A percentile compares a stretch with the other conserved stretches of the same genome.
Conservation (phyloP, 305 asterid species). For the Fraxinus nigra region DNA sequence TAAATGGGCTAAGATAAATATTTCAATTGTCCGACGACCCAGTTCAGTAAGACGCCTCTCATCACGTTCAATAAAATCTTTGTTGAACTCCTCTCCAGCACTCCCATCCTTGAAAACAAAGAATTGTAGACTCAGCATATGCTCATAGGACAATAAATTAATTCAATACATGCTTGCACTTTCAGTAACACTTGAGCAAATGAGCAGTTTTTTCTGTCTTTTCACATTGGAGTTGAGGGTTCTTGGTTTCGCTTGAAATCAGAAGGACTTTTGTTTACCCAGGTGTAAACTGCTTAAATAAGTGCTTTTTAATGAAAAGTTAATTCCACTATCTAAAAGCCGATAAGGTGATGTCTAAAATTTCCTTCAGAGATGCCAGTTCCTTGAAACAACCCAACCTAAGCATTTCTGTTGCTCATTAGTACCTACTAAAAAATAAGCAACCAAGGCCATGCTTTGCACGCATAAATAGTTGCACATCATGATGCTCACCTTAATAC, state of each 20-base stretch:
- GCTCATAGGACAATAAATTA: background rate
- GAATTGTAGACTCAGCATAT: constrained; percentile 17
- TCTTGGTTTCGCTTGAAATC: background rate
- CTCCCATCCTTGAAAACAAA: constrained; percentile 59
- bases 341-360: background rate
- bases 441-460: background rate
- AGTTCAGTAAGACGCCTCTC: constrained; percentile 5
- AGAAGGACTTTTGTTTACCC: background rate
- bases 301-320: background rate
- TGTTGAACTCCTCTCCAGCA: constrained; percentile 78
- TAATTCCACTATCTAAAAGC: background rate
- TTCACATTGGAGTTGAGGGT: background rate
- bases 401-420: background rate
- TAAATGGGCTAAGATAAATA: constrained; percentile 76
- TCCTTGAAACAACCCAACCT: background rate
- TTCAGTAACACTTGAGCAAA: background rate
- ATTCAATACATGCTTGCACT: background rate
- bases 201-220: background rate
- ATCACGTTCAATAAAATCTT: constrained; percentile 74
- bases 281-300: background rate
- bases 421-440: background rate
- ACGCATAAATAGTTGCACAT: background rate
- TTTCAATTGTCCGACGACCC: constrained; percentile 27
- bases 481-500: constrained; percentile 61
- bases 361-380: background rate